Evolutionary conservation across 768 basidiomycete genomes (phyloP).

Genomic region (Boletellus sp.): DNA sequence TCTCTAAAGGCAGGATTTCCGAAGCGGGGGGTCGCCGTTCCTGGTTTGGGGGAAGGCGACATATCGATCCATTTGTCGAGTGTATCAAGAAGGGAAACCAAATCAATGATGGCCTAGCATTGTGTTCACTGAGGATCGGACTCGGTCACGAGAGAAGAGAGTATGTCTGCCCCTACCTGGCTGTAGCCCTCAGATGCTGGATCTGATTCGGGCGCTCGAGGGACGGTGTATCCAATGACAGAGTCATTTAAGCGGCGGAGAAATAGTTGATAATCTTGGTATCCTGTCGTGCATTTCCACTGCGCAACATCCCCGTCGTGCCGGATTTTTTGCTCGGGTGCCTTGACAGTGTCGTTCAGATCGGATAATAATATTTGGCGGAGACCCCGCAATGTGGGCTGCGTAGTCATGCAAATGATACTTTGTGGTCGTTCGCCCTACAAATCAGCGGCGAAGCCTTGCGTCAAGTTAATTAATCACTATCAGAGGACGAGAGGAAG

Average conservation of each 20-base stretch:
- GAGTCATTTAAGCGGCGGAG: conserved; percentile 72
- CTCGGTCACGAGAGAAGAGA: not conserved
- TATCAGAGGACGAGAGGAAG: too few relatives aligned
- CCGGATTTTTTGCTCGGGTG: conserved; percentile 56
- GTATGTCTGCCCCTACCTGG: conserved; percentile 16
- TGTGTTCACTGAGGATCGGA: not conserved
- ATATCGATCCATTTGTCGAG: conserved; percentile 75
- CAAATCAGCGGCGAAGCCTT: not conserved
- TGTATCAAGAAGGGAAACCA: conserved; percentile 57
- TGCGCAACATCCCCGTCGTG: conserved; percentile 66
- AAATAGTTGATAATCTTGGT: conserved; percentile 71
- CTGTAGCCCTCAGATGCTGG: conserved; percentile 1
- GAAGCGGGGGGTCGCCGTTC: conserved; percentile 63
- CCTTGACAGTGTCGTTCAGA: conserved; percentile 8
- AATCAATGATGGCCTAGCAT: conserved; percentile 43
- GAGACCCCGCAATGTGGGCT: conserved; percentile 22
- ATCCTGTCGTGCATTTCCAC: conserved; percentile 75
- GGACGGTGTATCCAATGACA: conserved; percentile 62
- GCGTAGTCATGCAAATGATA: conserved; percentile 11
- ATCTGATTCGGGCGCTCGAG: conserved; percentile 27
- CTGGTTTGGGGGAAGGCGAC: conserved; percentile 65
- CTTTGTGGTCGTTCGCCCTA: not conserved
- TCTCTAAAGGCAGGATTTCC: conserved; percentile 89
- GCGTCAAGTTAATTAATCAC: too few relatives aligned
- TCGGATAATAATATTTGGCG: conserved; percentile 30